phyloP scores from a whole-genome alignment of 805 yeast species.

The Myxozyma mucilagina region DNA sequence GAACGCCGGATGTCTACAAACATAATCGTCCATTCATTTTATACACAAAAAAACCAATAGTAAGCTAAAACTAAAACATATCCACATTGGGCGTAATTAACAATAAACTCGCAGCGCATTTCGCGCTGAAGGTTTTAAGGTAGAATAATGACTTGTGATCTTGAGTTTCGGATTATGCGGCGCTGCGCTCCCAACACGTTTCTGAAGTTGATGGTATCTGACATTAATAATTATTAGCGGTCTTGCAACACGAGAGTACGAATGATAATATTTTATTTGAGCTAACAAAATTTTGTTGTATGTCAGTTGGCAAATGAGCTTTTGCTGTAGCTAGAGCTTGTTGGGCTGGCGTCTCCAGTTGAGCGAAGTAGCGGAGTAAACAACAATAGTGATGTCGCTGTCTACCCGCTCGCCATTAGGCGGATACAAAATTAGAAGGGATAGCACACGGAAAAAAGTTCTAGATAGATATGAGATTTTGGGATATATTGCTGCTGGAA shows the following conservation, averaged over 20 bases:
- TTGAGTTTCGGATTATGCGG: not conserved
- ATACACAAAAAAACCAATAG: too few species aligned
- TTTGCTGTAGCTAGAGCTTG: not conserved
- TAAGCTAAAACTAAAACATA: too few species aligned
- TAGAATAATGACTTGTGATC: not conserved
- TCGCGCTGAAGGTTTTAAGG: not conserved
- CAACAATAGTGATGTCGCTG: conserved; percentile 3
- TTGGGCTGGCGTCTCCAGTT: not conserved
- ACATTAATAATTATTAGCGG: not conserved
- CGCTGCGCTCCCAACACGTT: not conserved
- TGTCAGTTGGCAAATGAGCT: too few species aligned
- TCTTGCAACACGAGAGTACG: not conserved
- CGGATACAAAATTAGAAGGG: conserved; percentile 61
- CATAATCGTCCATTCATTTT: too few species aligned
- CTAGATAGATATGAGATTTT: conserved; percentile 81
- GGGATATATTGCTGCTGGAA: conserved; percentile 98
- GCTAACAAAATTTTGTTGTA: too few species aligned
- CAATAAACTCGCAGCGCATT: not conserved
- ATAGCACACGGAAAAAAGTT: conserved; percentile 66
- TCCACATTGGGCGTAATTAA: not conserved
- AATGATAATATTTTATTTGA: too few species aligned
- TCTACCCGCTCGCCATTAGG: conserved; percentile 40
- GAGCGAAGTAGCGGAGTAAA: not conserved
- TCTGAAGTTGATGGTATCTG: not conserved
- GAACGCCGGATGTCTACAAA: too few species aligned